These are phyloP conservation scores for Paramecium primaurelia DNA, from an alignment of 73 alveolate species.

Conservation along the genomic window DNA sequence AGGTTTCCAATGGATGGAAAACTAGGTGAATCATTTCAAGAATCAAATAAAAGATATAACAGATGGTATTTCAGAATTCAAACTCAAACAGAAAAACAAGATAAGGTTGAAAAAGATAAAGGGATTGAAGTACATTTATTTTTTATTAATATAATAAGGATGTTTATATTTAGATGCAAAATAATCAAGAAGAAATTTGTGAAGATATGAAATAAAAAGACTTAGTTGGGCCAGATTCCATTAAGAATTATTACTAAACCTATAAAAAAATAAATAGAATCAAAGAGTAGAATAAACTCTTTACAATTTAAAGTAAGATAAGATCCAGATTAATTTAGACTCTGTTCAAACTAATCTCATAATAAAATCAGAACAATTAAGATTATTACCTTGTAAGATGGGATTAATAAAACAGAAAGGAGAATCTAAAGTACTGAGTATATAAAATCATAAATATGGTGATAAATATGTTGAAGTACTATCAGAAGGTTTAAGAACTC, in stretches of 20 bases:
- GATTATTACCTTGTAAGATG: slow-evolving; percentile 43
- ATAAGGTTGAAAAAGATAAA: background rate
- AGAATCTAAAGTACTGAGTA: background rate
- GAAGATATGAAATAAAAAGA: slow-evolving; percentile 18
- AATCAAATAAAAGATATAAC: background rate
- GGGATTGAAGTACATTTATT: background rate
- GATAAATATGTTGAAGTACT: slow-evolving; percentile 52
- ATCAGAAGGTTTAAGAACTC: slow-evolving; percentile 13
- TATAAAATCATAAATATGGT: slow-evolving; percentile 38
- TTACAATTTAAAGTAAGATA: background rate
- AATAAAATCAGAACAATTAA: background rate
- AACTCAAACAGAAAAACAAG: background rate
- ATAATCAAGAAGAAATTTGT: background rate
- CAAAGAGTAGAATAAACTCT: background rate
- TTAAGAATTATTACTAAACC: background rate
- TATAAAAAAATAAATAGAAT: slow-evolving; percentile 13
- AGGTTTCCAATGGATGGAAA: background rate
- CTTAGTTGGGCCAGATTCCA: background rate
- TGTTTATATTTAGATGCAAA: background rate
- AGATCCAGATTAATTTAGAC: background rate
- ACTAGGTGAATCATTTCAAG: background rate
- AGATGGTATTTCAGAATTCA: slow-evolving; percentile 13
- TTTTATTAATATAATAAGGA: background rate
- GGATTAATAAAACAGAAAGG: slow-evolving; percentile 33
- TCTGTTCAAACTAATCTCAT: slow-evolving; percentile 5